Conservation (phyloP, 805 yeast species). For the Metschnikowia similis region DNA sequence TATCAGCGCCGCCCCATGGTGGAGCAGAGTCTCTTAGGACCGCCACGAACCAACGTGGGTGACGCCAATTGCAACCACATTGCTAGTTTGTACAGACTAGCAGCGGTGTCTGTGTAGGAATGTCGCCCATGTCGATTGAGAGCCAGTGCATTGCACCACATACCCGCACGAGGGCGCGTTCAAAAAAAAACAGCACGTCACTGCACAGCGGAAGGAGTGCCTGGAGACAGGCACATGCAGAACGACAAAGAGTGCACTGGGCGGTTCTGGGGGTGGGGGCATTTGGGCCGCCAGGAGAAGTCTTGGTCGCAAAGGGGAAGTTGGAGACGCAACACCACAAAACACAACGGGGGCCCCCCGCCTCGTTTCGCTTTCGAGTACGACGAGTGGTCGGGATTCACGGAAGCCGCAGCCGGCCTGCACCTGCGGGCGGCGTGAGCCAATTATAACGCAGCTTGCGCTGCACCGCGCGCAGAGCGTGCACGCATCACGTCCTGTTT, state of each 20-base stretch:
- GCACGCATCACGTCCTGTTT: conserved; percentile 7
- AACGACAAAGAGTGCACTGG: neutral
- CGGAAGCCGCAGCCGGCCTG: neutral
- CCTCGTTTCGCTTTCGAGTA: neutral
- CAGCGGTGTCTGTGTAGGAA: neutral
- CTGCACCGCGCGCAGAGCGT: conserved; percentile 2
- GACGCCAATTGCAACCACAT: neutral
- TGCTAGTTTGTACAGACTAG: too few relatives aligned
- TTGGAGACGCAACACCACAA: too few relatives aligned
- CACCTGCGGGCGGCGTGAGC: neutral
- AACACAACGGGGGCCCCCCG: neutral
- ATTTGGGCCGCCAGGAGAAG: too few relatives aligned
- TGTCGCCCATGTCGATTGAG: neutral
- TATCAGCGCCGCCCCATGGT: too few relatives aligned
- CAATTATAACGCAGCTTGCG: neutral
- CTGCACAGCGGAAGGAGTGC: conserved; percentile 6
- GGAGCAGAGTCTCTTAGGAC: neutral
- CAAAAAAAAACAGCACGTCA: conserved; percentile 4
- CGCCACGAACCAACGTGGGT: neutral
- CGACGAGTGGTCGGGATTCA: neutral
- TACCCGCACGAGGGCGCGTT: conserved; percentile 5
- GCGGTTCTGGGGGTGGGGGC: neutral
- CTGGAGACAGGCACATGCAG: conserved; percentile 2
- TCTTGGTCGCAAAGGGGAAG: too few relatives aligned
- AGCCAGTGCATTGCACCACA: conserved; percentile 3